phyloP scores from a whole-genome alignment of 2,329 filamentous ascomycete species.

The Cladosporium sp. region DNA sequence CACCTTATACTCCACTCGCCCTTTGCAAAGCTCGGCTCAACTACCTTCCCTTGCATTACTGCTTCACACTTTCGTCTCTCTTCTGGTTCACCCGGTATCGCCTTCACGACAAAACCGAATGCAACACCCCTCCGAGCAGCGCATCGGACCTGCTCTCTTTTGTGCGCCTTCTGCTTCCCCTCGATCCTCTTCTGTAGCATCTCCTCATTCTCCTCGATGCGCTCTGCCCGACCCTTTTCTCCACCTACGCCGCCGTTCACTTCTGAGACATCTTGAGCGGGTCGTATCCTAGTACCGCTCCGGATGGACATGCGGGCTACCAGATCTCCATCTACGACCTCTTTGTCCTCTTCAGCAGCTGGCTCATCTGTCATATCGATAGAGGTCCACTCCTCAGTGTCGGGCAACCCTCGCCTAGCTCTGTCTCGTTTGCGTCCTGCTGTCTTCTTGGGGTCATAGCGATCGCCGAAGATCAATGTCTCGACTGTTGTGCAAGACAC shows the following conservation, averaged over 20 bases:
- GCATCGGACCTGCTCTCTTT: conserved; percentile 59
- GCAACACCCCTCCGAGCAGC: conserved; percentile 62
- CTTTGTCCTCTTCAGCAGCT: conserved; percentile 12
- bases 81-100: conserved; percentile 19
- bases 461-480: conserved; percentile 50
- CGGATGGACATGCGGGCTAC: conserved; percentile 12
- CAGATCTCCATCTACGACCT: conserved; percentile 9
- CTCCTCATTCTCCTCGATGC: conserved; percentile 53
- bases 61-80: conserved; percentile 51
- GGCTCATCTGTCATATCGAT: conserved; percentile 42
- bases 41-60: conserved; percentile 58
- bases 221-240: conserved; percentile 56
- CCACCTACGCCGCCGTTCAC: conserved; percentile 59
- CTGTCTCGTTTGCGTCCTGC: conserved; percentile 48
- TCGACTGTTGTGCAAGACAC: conserved; percentile 55
- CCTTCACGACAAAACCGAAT: conserved; percentile 49
- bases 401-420: conserved; percentile 38
- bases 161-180: conserved; percentile 50
- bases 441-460: conserved; percentile 47
- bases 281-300: conserved; percentile 31
- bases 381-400: conserved; percentile 44
- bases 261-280: conserved; percentile 47
- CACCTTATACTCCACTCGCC: conserved; percentile 51
- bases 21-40: conserved; percentile 62
- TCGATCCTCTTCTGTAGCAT: conserved; percentile 51